Base-by-base conservation (phyloP, 176 grass and related monocot species). In the Musa schizocarpa region DNA sequence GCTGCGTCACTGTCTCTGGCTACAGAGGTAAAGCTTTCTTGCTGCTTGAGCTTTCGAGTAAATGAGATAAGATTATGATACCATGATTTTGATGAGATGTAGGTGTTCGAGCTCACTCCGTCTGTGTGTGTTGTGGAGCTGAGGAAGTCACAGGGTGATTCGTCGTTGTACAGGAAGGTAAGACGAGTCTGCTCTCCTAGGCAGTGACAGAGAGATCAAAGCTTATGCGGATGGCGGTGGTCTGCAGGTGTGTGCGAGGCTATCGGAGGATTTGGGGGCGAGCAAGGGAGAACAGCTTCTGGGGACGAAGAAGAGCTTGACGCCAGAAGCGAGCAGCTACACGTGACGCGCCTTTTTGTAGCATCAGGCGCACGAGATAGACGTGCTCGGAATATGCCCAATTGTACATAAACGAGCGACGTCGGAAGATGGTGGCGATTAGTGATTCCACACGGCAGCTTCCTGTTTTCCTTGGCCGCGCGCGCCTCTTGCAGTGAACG, bases 101-200 rank as follows among this genome's bases (percentile, higher is more conserved):
- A 99, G 96, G 91, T 89, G 25, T 92, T 94, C 86, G 86, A 94
- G 68, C 88, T 99, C 68, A 99, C 77, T 73, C 65, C 86, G 81
- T 82, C 86, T 70, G 81, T 99, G 54, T 91, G 85, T 79, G 88
- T 94, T 76, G 91, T 99, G 1, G 90, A 99, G 62, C 79, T 99
- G 34, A 92, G 82, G 71, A 92, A 87, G 78, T 86, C 91, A 79
- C 89, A 81, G 13, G 88, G 90, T 76, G 91, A 91, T 76, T 89
- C 88, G 23, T 83, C 73, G 12, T 78, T 94, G 13, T 99, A 99
- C 65, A 85, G 84, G 94, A 82, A 94, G 86, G 90, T 89, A 43
- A 43, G 34, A 43, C 34, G 34, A 43, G 34, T 43, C 34, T 43
- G 34, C 34, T 43, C 4, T 43, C 34, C 34, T 43, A 43, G 34